Conservation (phyloP, 371 early-diverging fungal genomes). For the Mortierella sp. region DNA sequence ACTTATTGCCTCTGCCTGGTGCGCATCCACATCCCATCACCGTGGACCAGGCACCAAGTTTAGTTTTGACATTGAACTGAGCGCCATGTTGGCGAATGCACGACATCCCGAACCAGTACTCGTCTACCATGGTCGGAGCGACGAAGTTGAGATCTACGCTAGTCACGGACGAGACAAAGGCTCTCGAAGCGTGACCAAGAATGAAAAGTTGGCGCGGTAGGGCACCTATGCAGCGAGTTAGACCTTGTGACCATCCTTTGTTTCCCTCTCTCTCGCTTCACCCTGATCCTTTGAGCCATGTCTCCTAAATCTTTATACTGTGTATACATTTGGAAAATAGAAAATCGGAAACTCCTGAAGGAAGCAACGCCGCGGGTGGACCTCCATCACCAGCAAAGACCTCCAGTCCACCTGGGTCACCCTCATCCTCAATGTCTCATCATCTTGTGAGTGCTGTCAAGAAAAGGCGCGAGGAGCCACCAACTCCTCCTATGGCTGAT, state of each 20-base stretch:
- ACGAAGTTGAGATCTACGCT: conserved; percentile 14
- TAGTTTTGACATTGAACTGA: background rate
- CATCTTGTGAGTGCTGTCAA: conserved; percentile 32
- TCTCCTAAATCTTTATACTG: conserved; percentile 16
- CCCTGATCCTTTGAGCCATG: too few species aligned
- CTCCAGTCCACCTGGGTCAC: conserved; percentile 42
- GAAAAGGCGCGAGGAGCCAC: conserved; percentile 40
- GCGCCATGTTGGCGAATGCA: background rate
- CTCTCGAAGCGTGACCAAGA: conserved; percentile 16
- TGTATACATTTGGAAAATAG: conserved; percentile 32
- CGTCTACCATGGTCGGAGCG: background rate
- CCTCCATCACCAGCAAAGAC: conserved; percentile 51
- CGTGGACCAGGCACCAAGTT: conserved; percentile 6
- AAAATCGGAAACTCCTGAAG: conserved; percentile 31
- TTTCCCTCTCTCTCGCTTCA: background rate
- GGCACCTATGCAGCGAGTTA: conserved; percentile 9
- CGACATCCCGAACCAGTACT: background rate
- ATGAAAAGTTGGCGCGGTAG: background rate
- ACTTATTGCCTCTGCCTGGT: conserved; percentile 5
- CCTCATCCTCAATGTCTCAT: conserved; percentile 18
- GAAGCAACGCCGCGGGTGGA: conserved; percentile 10
- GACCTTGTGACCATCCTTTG: conserved; percentile 7
- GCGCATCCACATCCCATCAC: conserved; percentile 2
- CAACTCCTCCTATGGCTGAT: conserved; percentile 36
- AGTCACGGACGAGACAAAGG: conserved; percentile 37